phyloP scores from a whole-genome alignment of 345 rosid species.

The Dovyalis caffra region DNA sequence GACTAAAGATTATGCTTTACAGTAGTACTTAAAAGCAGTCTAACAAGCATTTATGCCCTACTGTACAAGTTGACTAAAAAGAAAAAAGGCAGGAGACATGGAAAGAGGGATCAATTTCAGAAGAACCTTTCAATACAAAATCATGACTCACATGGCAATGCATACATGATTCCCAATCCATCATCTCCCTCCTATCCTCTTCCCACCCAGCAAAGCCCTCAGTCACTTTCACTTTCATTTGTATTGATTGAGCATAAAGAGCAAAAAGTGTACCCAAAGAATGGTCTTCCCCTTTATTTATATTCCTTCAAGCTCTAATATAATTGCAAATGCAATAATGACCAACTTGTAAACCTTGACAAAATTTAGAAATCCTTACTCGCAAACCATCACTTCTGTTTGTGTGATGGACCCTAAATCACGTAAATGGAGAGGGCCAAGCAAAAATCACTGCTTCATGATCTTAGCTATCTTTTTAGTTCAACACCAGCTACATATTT shows the following conservation, averaged over 20 bases:
- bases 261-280: neutral
- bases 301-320: neutral
- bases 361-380: neutral
- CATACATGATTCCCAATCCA: neutral
- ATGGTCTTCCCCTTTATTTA: neutral
- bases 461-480: conserved; percentile 11
- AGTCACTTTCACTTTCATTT: neutral
- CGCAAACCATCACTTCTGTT: neutral
- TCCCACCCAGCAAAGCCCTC: neutral
- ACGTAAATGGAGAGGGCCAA: neutral
- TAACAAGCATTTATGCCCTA: neutral
- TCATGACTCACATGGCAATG: conserved; percentile 3
- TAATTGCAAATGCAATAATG: neutral
- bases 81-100: neutral
- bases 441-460: neutral
- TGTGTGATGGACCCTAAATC: conserved; percentile 5
- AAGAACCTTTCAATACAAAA: conserved; percentile 1
- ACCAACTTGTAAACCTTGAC: conserved; percentile 3
- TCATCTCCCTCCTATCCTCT: neutral
- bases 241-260: conserved; percentile 4
- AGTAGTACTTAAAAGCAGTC: neutral
- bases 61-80: neutral
- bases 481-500: conserved; percentile 7
- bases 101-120: neutral
- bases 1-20: neutral